Base-by-base conservation (phyloP, 2,329 filamentous ascomycete genomes). In the Botryotinia convoluta region DNA sequence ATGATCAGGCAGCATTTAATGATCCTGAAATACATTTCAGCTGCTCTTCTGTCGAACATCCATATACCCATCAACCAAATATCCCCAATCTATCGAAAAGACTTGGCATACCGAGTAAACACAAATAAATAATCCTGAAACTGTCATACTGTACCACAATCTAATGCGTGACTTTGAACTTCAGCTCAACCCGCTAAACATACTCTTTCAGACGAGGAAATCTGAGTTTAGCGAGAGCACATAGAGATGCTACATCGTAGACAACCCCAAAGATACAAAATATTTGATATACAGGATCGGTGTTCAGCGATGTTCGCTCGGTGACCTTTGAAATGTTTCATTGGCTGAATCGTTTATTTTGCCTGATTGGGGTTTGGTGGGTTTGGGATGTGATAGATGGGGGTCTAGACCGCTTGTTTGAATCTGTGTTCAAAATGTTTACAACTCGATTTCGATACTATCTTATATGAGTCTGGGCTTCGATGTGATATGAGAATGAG, bases 311-410 rank as follows among this genome's bases (percentile, higher is more conserved):
- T 70, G 69, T 63, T 71, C 69, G 10, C 48, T 72, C 63, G 51
- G 64, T 72, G 62, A 71, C 32, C 69, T 54, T 42, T 63, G 42
- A 29, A 26, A 68, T 48, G 39, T 16, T 35, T 29, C 39, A 68
- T 71, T 65, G 69, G 70, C 39, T 67, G 29, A 59, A 42, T 77
- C 76, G 76, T 76, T 65, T 77, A 77, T 75, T 77, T 77, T 77
- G 26, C 69, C 76, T 73, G 44, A 73, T 72, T 76, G 69, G 48
- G 69, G 76, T 37, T 60, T 77, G 70, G 69, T 32, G 64, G 45
- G 26, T 39, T 37, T 39, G 22, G 29, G 26, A 20, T 42, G 51
- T 20, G 37, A 54, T 62, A 37, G 51, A 61, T 26, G n/a, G 69
- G 63, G 70, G 71, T 76, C 75, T 72, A 76, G 75, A 73, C 71